Base-by-base conservation (phyloP, 1,284 basidiomycete genomes). In the Blastosporella zonata region DNA sequence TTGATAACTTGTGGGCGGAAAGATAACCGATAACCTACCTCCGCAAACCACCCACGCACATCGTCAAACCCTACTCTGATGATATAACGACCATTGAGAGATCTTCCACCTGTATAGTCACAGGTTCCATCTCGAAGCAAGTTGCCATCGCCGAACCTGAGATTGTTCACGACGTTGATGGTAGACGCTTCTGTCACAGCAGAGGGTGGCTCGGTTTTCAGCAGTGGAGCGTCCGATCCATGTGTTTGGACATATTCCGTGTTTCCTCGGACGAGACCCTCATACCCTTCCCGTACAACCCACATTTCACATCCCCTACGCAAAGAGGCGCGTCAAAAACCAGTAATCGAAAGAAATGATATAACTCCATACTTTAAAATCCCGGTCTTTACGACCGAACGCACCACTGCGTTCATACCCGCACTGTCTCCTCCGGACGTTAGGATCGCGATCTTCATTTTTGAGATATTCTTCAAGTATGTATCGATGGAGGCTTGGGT, bases 41-140 rank as follows among this genome's bases (percentile, higher is more conserved):
- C 83, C 36, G 87, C 82, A 62, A 96, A 87, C 93, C 95, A 99
- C 4, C 93, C 92, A 27, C 93, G 77, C 20, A 98, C 96, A 69
- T 99, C 97, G 64, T 99, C 97, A 90, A 96, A 99, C 3, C 96
- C 97, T 2, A 97, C 95, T 52, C 93, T 79, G 38, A 99, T 88
- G 62, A 99, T 98, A 71, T 98, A 95, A 42, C 89, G 78, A 1
- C 94, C 94, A 62, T 89, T 93, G 57, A 98, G 78, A 6, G 83
- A 83, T 50, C 84, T 76, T 8, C 83, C 86, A 7, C 75, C 71
- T 8, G 74, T 68, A 55, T 75, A 77, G 61, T 98, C 96, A 22
- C 90, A 88, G 10, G 93, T 94, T 5, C 96, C 96, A 62, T 98
- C 91, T 59, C 82, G 88, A 45, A 99, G 74, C 29, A 97, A 74